phyloP scores from a whole-genome alignment of 106 monocot species.

The Dendrobium huoshanense region DNA sequence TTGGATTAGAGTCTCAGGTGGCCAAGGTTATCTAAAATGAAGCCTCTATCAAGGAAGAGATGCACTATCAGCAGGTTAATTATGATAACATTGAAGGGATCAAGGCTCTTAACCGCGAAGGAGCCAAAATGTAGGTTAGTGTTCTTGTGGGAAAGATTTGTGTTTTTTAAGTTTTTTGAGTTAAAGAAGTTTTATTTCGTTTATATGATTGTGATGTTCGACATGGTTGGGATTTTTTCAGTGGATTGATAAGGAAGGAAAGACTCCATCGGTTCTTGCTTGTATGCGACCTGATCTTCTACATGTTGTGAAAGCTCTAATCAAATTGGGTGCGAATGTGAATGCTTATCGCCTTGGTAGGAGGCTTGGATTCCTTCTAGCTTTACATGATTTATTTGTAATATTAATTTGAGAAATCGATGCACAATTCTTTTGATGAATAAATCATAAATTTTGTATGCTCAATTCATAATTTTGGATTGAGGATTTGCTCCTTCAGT shows the following conservation, averaged over 20 bases:
- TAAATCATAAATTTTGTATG: background rate
- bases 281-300: constrained; percentile 62
- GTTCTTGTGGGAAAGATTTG: background rate
- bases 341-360: constrained; percentile 87
- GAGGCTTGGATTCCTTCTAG: background rate
- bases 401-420: background rate
- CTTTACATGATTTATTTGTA: background rate
- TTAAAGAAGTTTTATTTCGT: too few relatives aligned
- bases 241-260: constrained; percentile 92
- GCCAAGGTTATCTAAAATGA: constrained; percentile 25
- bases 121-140: constrained; percentile 73
- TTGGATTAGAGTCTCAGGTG: constrained; percentile 38
- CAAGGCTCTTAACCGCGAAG: constrained; percentile 45
- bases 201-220: background rate
- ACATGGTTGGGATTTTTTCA: constrained; percentile 16
- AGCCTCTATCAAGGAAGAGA: constrained; percentile 42
- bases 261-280: constrained; percentile 74
- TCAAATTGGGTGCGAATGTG: constrained; percentile 88
- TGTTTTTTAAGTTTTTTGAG: too few relatives aligned
- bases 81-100: constrained; percentile 72
- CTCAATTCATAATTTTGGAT: background rate
- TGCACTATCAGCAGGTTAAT: constrained; percentile 69
- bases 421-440: background rate
- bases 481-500: background rate
- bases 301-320: constrained; percentile 44